Conservation (phyloP, 2,329 filamentous ascomycete species). For the Calonectria pseudoturangicola region DNA sequence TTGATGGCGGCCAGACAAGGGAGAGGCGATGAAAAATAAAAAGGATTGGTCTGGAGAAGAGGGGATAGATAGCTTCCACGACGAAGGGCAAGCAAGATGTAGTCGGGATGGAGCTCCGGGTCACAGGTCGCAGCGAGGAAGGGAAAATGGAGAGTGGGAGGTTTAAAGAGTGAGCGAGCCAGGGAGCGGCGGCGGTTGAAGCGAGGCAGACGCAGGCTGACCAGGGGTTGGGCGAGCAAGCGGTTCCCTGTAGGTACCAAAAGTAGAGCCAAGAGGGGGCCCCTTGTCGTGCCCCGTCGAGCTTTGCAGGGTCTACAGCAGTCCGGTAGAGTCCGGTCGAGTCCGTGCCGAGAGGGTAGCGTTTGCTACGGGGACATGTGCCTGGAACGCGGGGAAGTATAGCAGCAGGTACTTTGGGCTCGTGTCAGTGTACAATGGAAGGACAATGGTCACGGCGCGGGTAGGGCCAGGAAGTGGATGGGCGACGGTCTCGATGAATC, state of each 20-base stretch:
- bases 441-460: conserved; percentile 11
- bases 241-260: conserved; percentile 40
- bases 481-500: conserved; percentile 7
- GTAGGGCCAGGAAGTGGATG: conserved; percentile 15
- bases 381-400: conserved; percentile 41
- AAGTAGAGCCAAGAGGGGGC: conserved; percentile 28
- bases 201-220: conserved; percentile 52
- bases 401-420: conserved; percentile 41
- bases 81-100: conserved; percentile 46
- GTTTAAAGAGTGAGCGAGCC: conserved; percentile 56
- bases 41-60: conserved; percentile 42
- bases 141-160: conserved; percentile 57
- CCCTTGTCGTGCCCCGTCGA: conserved; percentile 46
- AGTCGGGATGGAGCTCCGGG: conserved; percentile 42
- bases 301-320: conserved; percentile 38
- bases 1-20: conserved; percentile 32
- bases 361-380: conserved; percentile 42
- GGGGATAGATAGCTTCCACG: conserved; percentile 49
- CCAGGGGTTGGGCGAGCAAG: conserved; percentile 51
- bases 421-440: conserved; percentile 6
- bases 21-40: conserved; percentile 44
- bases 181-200: conserved; percentile 53
- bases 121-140: conserved; percentile 41
- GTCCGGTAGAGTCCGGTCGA: conserved; percentile 39
- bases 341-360: conserved; percentile 48